phyloP scores from a whole-genome alignment of 208 protist species.

The Crithidia mellificae region DNA sequence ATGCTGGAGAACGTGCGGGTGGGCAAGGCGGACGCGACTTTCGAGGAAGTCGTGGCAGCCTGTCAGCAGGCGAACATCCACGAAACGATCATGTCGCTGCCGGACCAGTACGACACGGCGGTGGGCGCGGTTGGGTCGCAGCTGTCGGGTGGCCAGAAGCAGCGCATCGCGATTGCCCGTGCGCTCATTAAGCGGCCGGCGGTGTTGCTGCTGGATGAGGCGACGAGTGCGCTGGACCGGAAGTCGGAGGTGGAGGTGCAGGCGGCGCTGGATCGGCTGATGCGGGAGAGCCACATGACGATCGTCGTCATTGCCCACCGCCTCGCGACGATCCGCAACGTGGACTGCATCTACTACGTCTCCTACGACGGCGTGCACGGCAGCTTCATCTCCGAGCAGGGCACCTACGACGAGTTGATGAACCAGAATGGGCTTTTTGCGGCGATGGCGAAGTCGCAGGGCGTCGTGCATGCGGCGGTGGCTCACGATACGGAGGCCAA shows the following conservation, averaged over 20 bases:
- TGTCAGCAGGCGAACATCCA: conserved; percentile 85
- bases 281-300: conserved; percentile 59
- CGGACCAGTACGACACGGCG: conserved; percentile 89
- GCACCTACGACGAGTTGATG: conserved; percentile 73
- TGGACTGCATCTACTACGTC: conserved; percentile 88
- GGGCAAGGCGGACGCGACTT: conserved; percentile 49
- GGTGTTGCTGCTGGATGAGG: conserved; percentile 91
- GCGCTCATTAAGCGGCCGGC: conserved; percentile 74
- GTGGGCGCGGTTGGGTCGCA: conserved; percentile 87
- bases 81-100: conserved; percentile 87
- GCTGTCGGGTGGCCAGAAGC: conserved; percentile 93
- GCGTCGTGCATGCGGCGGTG: conserved; percentile 39
- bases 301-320: conserved; percentile 89
- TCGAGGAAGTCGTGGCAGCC: conserved; percentile 64
- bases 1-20: conserved; percentile 81
- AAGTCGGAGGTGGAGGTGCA: conserved; percentile 91
- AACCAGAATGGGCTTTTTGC: conserved; percentile 58
- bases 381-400: conserved; percentile 57
- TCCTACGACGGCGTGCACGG: conserved; percentile 45
- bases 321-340: conserved; percentile 83
- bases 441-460: conserved; percentile 74
- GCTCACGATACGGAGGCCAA: too few species aligned
- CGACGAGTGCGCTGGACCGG: conserved; percentile 88
- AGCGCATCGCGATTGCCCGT: conserved; percentile 94
- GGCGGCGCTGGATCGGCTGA: conserved; percentile 68